These are phyloP conservation scores for Colletotrichum sp. DNA, from an alignment of 2,329 filamentous ascomycete species.

Conservation along the genomic window DNA sequence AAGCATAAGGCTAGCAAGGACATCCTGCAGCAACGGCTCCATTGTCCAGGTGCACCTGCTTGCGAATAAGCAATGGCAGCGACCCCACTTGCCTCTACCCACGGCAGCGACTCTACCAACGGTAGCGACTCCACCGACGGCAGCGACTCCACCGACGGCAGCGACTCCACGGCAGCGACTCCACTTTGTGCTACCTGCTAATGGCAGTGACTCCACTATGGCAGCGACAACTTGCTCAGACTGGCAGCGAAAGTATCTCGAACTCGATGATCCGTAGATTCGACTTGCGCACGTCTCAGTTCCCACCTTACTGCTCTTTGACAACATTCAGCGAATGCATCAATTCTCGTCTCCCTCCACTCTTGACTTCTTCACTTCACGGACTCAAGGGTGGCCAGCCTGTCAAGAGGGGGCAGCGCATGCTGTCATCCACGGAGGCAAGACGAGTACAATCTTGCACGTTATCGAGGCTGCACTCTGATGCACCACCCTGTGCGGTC, in stretches of 20 bases:
- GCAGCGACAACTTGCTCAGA: no score
- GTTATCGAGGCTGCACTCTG: background rate
- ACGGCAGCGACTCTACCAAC: no score
- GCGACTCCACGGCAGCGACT: no score
- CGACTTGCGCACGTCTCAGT: background rate
- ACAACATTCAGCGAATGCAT: background rate
- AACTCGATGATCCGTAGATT: background rate
- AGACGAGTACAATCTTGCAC: background rate
- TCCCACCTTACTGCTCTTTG: background rate
- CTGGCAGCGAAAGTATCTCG: background rate
- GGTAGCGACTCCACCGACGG: no score
- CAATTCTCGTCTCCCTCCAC: background rate
- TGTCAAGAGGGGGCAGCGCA: background rate
- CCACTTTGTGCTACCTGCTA: no score
- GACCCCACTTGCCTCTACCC: no score
- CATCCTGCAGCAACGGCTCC: background rate
- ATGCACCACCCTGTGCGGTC: background rate
- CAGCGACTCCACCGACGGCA: no score
- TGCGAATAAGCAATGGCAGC: background rate
- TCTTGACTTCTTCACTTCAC: background rate
- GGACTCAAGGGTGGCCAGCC: background rate
- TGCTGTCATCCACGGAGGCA: background rate
- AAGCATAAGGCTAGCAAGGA: background rate
- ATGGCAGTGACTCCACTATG: background rate
- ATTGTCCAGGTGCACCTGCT: background rate